Evolutionary conservation across 257 asterid species (phyloP).

Genomic region (Solanum sitiens): DNA sequence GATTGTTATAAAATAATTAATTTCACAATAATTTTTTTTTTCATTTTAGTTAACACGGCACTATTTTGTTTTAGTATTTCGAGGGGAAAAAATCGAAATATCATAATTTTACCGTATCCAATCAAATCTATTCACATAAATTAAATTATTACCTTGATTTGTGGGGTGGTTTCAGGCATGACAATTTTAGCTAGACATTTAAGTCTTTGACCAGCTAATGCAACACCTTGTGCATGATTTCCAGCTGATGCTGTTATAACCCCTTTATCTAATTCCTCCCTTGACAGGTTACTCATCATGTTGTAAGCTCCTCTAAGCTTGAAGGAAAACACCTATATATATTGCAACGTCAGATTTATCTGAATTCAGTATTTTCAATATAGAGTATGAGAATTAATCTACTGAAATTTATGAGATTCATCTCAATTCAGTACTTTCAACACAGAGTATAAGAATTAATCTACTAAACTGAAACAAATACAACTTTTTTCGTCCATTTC

Average conservation of each 20-base stretch:
- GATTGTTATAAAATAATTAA: not conserved
- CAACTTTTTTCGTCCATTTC: too few relatives aligned
- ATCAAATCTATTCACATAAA: not conserved
- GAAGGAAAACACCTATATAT: slow-evolving; percentile 19
- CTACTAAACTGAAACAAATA: too few relatives aligned
- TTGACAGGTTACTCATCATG: slow-evolving; percentile 79
- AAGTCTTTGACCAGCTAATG: slow-evolving; percentile 52
- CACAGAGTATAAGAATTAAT: too few relatives aligned
- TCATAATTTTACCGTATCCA: not conserved
- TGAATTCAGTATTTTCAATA: too few relatives aligned
- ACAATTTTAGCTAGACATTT: slow-evolving; percentile 52
- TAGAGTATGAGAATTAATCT: too few relatives aligned
- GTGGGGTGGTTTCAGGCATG: slow-evolving; percentile 88
- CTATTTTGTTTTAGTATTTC: too few relatives aligned
- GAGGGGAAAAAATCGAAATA: too few relatives aligned
- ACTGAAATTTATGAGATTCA: too few relatives aligned
- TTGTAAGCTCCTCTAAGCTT: slow-evolving; percentile 96
- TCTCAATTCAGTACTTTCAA: too few relatives aligned
- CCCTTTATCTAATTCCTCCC: slow-evolving; percentile 53
- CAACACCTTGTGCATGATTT: slow-evolving; percentile 93
- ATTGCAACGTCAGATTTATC: too few relatives aligned
- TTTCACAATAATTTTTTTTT: too few relatives aligned
- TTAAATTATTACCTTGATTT: slow-evolving; percentile 49
- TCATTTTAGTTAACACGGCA: too few relatives aligned
- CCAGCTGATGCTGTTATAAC: slow-evolving; percentile 95